phyloP scores from a whole-genome alignment of 2,329 filamentous ascomycete genomes.

The Zopfia rhizophila region DNA sequence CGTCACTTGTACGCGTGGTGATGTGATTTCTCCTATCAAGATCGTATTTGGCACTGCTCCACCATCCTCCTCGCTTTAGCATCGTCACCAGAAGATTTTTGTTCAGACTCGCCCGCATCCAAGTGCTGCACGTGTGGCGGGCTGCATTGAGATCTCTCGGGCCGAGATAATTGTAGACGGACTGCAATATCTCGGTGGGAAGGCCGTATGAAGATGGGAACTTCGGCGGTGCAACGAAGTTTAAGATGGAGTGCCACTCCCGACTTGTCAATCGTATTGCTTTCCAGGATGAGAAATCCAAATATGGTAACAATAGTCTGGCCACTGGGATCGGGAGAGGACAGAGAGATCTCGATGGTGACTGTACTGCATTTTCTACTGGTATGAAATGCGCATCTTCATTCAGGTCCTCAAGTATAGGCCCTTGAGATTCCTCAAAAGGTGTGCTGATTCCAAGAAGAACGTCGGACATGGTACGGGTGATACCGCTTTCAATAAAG shows the following conservation, averaged over 20 bases:
- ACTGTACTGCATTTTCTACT: not conserved
- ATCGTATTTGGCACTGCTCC: constrained; percentile 30
- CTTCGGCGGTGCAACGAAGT: constrained; percentile 26
- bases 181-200: constrained; percentile 62
- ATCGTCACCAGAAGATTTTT: constrained; percentile 61
- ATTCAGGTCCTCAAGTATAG: constrained; percentile 16
- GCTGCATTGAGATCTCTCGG: constrained; percentile 69
- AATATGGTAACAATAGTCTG: constrained; percentile 20
- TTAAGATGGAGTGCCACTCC: constrained; percentile 46
- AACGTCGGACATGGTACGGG: constrained; percentile 40
- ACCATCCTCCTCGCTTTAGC: constrained; percentile 67
- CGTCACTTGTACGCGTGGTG: constrained; percentile 20
- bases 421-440: constrained; percentile 26
- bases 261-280: constrained; percentile 47
- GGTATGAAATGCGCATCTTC: constrained; percentile 8
- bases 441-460: constrained; percentile 31
- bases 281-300: constrained; percentile 26
- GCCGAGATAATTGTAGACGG: constrained; percentile 57
- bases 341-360: not conserved
- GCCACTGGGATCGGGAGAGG: constrained; percentile 2
- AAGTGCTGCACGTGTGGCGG: constrained; percentile 67
- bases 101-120: constrained; percentile 69
- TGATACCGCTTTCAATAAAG: constrained; percentile 25
- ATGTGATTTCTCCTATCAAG: constrained; percentile 6
- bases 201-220: constrained; percentile 42